These are phyloP conservation scores for Yamagishiella unicocca DNA, from an alignment of 139 green algal genomes.

Conservation along the genomic window DNA sequence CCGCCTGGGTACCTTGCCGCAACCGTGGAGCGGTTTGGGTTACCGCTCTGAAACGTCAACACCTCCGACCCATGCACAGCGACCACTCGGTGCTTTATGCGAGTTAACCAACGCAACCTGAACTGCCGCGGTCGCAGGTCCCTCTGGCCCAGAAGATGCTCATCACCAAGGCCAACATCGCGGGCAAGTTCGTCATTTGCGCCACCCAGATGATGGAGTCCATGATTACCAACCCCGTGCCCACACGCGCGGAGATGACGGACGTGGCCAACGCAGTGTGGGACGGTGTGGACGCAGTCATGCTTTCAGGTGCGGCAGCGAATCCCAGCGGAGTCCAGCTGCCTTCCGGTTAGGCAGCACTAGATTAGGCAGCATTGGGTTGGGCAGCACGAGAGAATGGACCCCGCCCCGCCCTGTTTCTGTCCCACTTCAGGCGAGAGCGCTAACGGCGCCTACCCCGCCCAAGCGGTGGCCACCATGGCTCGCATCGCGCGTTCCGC, in stretches of 20 bases:
- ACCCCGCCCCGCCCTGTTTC: no score
- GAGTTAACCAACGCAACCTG: no score
- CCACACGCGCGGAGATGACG: slow-evolving; percentile 89
- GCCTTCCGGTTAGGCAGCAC: no score
- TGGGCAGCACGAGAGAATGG: no score
- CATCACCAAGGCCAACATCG: slow-evolving; percentile 79
- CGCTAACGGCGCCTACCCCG: slow-evolving; percentile 66
- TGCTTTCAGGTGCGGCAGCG: slow-evolving; percentile 57
- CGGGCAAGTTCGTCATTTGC: slow-evolving; percentile 72
- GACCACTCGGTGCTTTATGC: no score
- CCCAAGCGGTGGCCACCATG: slow-evolving; percentile 68
- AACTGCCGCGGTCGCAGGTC: slow-evolving; percentile 64
- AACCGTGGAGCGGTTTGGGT: no score
- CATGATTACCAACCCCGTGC: slow-evolving; percentile 74
- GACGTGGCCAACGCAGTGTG: slow-evolving; percentile 93
- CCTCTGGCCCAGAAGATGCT: slow-evolving; percentile 76
- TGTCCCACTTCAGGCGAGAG: slow-evolving; percentile 57
- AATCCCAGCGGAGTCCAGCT: not conserved
- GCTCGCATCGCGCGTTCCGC: slow-evolving; percentile 66
- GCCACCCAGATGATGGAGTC: slow-evolving; percentile 79
- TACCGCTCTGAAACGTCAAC: no score
- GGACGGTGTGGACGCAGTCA: slow-evolving; percentile 84
- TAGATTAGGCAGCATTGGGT: no score
- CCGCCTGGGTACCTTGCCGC: no score
- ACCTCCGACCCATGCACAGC: no score